phyloP scores from a whole-genome alignment of 192 early-diverging fungal species.

The Polychytrium aggregatum region DNA sequence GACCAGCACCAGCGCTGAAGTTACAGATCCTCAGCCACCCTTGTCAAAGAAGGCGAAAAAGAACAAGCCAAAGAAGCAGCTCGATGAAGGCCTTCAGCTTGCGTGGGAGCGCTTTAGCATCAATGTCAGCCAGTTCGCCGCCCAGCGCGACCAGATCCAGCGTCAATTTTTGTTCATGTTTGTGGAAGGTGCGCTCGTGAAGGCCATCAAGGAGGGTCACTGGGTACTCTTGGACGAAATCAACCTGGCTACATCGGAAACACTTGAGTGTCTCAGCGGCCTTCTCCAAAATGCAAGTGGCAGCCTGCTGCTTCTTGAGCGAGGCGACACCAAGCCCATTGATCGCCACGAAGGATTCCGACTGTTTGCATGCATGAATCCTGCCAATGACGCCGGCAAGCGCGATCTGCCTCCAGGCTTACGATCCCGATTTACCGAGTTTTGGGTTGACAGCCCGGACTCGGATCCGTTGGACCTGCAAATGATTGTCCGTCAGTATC shows the following conservation, averaged over 20 bases:
- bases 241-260: conserved; percentile 93
- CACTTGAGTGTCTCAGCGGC: conserved; percentile 82
- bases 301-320: conserved; percentile 79
- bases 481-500: conserved; percentile 67
- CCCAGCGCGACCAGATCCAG: conserved; percentile 56
- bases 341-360: conserved; percentile 85
- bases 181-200: conserved; percentile 85
- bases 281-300: conserved; percentile 72
- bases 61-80: conserved; percentile 15
- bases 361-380: conserved; percentile 98
- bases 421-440: conserved; percentile 86
- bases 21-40: too few species aligned
- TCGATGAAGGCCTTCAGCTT: conserved; percentile 34
- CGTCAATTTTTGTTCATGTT: conserved; percentile 82
- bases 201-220: conserved; percentile 78
- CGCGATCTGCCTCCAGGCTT: conserved; percentile 86
- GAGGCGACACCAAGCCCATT: conserved; percentile 79
- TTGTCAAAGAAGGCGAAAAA: too few species aligned
- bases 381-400: conserved; percentile 96
- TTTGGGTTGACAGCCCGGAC: conserved; percentile 91
- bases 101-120: conserved; percentile 69
- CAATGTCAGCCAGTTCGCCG: conserved; percentile 57
- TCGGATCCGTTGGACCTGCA: conserved; percentile 65
- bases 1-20: conserved; percentile 1
- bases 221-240: conserved; percentile 98